Evolutionary conservation across 495 filamentous ascomycete genomes (phyloP).

Genomic region (Tuber brumale): DNA sequence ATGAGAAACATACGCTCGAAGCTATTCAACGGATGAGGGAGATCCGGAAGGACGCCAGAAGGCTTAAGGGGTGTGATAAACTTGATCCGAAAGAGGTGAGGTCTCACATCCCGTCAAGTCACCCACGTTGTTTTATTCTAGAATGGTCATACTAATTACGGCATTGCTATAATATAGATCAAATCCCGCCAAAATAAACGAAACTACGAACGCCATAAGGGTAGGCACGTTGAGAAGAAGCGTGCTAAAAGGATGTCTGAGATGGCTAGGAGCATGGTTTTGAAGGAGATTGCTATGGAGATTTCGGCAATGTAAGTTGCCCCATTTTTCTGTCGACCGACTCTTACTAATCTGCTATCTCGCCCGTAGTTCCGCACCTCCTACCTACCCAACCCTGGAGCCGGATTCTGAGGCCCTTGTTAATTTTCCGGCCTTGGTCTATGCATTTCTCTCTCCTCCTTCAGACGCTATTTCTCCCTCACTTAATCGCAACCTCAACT

Average conservation of each 20-base stretch:
- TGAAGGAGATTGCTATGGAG: constrained; percentile 32
- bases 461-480: constrained; percentile 6
- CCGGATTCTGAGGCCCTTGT: constrained; percentile 7
- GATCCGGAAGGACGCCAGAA: constrained; percentile 25
- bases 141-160: not conserved
- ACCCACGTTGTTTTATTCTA: not conserved
- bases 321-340: not conserved
- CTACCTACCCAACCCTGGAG: not conserved
- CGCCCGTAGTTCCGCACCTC: constrained; percentile 4
- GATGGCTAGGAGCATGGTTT: constrained; percentile 34
- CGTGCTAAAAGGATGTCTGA: constrained; percentile 29
- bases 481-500: constrained; percentile 1
- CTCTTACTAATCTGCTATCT: not conserved
- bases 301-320: constrained; percentile 26
- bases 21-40: constrained; percentile 30
- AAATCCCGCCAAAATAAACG: constrained; percentile 30
- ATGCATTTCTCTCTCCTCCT: constrained; percentile 23
- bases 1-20: constrained; percentile 27
- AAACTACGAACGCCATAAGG: constrained; percentile 32
- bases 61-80: constrained; percentile 29
- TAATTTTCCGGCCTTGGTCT: constrained; percentile 26
- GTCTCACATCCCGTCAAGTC: not conserved
- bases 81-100: constrained; percentile 32
- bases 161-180: constrained; percentile 9
- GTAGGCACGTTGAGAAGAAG: constrained; percentile 34